Conservation (phyloP, 176 grass and related monocot genomes). For the Oryza meridionalis region DNA sequence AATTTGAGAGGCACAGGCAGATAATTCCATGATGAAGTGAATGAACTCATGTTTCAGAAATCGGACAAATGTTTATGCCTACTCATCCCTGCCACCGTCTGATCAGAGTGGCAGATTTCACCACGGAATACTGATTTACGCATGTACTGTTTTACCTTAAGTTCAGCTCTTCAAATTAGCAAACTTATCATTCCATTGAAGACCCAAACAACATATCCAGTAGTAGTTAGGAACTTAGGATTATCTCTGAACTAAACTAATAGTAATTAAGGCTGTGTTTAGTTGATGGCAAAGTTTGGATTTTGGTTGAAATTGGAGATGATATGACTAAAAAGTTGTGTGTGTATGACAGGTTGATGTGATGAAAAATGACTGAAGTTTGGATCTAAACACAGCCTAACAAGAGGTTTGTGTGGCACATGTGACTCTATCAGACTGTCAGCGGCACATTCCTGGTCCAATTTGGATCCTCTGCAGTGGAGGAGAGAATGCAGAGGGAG, state of each 20-base stretch:
- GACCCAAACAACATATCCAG: neutral
- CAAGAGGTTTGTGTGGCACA: neutral
- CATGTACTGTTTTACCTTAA: neutral
- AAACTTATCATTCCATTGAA: neutral
- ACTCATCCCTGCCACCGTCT: neutral
- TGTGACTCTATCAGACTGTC: conserved; percentile 11
- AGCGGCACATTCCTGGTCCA: too few relatives aligned
- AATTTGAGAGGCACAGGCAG: neutral
- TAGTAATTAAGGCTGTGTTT: neutral
- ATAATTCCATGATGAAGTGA: neutral
- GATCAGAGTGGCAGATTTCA: conserved; percentile 8
- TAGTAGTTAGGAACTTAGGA: neutral
- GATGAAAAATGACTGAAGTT: too few relatives aligned
- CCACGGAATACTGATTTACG: neutral
- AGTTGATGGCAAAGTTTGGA: too few relatives aligned
- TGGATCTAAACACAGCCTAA: too few relatives aligned
- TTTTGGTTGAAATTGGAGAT: too few relatives aligned
- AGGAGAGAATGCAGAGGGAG: too few relatives aligned
- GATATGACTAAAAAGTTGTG: too few relatives aligned
- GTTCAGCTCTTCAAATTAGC: neutral
- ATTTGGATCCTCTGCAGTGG: too few relatives aligned
- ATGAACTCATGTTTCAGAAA: neutral
- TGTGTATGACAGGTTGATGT: too few relatives aligned
- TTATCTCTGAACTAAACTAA: neutral
- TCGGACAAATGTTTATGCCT: neutral